Percentiles rank a stretch among this genome's conserved stretches.
These are phyloP conservation scores for Penicillium flavigenum DNA, from an alignment of 495 filamentous ascomycete species.

Conservation along the genomic window DNA sequence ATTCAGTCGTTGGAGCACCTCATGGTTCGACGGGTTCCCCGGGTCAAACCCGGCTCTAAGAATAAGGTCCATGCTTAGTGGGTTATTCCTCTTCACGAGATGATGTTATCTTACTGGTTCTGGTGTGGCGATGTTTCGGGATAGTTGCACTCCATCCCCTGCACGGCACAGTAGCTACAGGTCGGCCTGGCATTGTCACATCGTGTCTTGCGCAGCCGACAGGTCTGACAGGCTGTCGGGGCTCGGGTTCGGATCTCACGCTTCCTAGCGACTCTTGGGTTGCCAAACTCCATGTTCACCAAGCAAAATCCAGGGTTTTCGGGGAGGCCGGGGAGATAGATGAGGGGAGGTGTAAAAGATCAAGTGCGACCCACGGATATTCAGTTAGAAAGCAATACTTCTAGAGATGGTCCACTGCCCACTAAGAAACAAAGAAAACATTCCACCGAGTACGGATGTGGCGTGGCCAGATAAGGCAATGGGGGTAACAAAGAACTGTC, in stretches of 20 bases:
- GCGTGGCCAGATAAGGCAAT: conserved; percentile 10
- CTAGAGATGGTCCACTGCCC: neutral
- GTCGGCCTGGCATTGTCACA: conserved; percentile 31
- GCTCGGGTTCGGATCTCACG: conserved; percentile 32
- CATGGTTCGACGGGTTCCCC: conserved; percentile 18
- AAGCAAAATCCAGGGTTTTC: conserved; percentile 12
- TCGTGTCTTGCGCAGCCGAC: conserved; percentile 32
- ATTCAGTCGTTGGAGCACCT: conserved; percentile 25
- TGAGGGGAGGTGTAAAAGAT: conserved; percentile 7
- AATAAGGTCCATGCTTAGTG: conserved; percentile 5
- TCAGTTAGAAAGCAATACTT: conserved; percentile 14
- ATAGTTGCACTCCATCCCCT: conserved; percentile 30
- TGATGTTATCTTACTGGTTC: conserved; percentile 23
- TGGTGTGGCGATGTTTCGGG: conserved; percentile 26
- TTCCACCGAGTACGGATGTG: conserved; percentile 10
- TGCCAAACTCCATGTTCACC: conserved; percentile 21
- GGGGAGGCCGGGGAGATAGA: conserved; percentile 23
- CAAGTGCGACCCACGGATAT: conserved; percentile 21
- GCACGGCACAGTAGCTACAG: conserved; percentile 31
- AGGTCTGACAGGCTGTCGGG: conserved; percentile 33
- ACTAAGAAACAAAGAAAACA: conserved; percentile 21
- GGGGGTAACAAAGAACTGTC: conserved; percentile 11
- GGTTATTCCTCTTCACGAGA: neutral
- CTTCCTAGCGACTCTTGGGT: conserved; percentile 20
- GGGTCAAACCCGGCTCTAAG: conserved; percentile 23